Evolutionary conservation across 257 asterid genomes (phyloP).

Genomic region (Ballota nigra): DNA sequence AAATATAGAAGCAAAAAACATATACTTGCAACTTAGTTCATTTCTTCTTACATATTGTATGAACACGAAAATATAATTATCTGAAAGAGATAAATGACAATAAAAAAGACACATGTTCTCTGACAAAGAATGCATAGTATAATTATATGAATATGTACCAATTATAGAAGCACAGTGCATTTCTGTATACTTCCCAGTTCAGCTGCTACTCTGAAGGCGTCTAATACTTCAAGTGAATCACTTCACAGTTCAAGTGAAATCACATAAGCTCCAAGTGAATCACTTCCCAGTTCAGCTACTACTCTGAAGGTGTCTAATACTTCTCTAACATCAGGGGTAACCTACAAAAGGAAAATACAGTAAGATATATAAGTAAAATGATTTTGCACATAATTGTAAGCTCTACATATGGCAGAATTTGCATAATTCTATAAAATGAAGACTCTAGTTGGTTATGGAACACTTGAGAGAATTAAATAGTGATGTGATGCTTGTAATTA

Average conservation of each 20-base stretch:
- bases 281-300: conserved; percentile 92
- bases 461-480: neutral
- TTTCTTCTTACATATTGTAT: neutral
- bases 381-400: neutral
- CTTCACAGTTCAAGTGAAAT: no score
- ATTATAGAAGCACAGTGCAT: conserved; percentile 96
- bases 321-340: conserved; percentile 82
- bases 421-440: neutral
- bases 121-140: neutral
- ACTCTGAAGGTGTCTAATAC: conserved; percentile 93
- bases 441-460: neutral
- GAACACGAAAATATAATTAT: neutral
- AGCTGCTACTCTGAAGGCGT: no score
- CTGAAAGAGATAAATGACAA: neutral
- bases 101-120: neutral
- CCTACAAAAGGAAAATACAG: conserved; percentile 39
- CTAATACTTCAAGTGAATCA: no score
- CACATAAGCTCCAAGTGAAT: conserved; percentile 95
- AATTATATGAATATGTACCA: conserved; percentile 55
- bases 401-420: neutral
- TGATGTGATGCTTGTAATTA: neutral
- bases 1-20: conserved; percentile 2
- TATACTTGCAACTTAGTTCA: neutral
- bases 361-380: neutral
- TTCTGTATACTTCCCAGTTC: no score